Evolutionary conservation across 2,329 filamentous ascomycete species (phyloP), one percentile per base, ranked within the genome.

Genomic region (Botrytis cinerea): DNA sequence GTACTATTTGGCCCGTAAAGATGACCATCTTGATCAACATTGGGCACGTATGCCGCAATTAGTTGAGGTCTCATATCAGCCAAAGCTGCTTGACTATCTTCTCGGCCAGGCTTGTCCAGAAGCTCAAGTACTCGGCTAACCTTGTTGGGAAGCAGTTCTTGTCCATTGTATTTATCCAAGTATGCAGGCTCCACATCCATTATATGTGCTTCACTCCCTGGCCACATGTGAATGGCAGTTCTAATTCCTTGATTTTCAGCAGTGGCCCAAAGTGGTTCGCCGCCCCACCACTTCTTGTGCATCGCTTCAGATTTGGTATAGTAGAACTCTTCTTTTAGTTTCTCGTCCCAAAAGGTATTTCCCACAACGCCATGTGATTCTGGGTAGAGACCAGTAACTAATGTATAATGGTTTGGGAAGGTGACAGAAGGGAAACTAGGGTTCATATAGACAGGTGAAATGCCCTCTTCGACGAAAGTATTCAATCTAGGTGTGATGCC

Each of bases 191-290:
- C 90, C 28, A 91, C 85, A n/a, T 87, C 85, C 20, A 89, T 86
- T 75, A 97, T 92, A 81, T 94, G 91, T 9, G 95, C 95, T 83
- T 99, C 96, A 61, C 93, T 97, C 2, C 96, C 96, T 1, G 96
- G 96, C 96, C 96, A 99, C 96, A 99, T 99, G 81, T 99, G 96
- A 40, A 99, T 90, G 0, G 94, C 96, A 45, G 91, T 90, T 73
- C 89, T 88, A 46, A 97, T 86, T 9, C 92, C 92, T 77, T 94
- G 92, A 73, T 88, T 89, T 84, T 98, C 96, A 8, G 95, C 95
- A 1, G 95, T 97, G 40, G 92, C 91, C 96, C 96, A 99, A 45
- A 99, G 86, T 0, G 96, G 96, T 81, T 98, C 94, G 4, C 94
- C 96, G 59, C 88, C 90, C 95, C 96, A 99, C 95, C 96, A 99